These are phyloP conservation scores for Ceratobasidium sp. DNA, from an alignment of 1,284 basidiomycete species.

Conservation along the genomic window DNA sequence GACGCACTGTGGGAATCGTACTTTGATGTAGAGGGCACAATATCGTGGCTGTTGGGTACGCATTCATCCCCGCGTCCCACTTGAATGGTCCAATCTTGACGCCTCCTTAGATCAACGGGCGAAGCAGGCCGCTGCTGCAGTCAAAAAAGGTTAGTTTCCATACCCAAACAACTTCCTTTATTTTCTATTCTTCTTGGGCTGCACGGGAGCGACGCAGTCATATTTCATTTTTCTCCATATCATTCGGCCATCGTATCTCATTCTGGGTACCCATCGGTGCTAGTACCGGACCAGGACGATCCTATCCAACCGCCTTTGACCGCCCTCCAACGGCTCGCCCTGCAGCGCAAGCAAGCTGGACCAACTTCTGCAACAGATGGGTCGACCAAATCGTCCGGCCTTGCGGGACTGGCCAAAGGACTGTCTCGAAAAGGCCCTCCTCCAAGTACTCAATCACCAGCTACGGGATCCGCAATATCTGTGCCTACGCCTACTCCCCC, in stretches of 20 bases:
- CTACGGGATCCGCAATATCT: conserved; percentile 15
- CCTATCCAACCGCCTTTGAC: conserved; percentile 69
- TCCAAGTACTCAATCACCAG: conserved; percentile 39
- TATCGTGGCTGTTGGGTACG: conserved; percentile 76
- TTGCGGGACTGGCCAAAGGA: conserved; percentile 28
- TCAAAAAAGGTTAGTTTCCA: conserved; percentile 76
- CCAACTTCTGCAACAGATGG: neutral
- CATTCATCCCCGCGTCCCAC: conserved; percentile 33
- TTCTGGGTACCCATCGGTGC: conserved; percentile 13
- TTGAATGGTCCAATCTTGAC: neutral
- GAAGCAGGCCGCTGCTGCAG: conserved; percentile 46
- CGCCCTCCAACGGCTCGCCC: conserved; percentile 73
- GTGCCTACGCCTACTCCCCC: conserved; percentile 14
- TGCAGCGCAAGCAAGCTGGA: conserved; percentile 49
- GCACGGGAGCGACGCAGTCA: neutral
- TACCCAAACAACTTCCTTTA: conserved; percentile 39
- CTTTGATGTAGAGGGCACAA: conserved; percentile 83
- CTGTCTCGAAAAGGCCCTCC: conserved; percentile 38
- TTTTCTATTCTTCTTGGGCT: conserved; percentile 14
- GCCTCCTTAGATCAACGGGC: conserved; percentile 9
- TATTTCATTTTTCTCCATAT: neutral
- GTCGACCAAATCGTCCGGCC: conserved; percentile 8
- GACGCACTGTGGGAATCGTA: conserved; percentile 89
- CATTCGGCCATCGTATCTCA: neutral
- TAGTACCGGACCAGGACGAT: conserved; percentile 24